Evolutionary conservation across 2,329 filamentous ascomycete genomes (phyloP).

Genomic region (Davidsoniella virescens): DNA sequence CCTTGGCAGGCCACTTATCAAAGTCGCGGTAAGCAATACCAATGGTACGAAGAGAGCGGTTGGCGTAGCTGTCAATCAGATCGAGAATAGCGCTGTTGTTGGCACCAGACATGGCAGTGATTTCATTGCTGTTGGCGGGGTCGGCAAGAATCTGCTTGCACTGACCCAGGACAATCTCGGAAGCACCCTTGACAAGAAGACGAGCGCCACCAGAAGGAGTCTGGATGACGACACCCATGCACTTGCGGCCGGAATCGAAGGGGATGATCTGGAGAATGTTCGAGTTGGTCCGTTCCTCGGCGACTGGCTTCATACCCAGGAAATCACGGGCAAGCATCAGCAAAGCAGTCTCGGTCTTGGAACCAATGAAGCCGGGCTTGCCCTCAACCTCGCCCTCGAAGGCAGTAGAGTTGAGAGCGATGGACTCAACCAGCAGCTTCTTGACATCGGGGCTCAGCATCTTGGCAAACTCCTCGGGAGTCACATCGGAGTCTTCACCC

Average conservation of each 20-base stretch:
- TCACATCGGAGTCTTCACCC: constrained; percentile 23
- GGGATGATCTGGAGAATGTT: constrained; percentile 51
- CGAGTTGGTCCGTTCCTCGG: constrained; percentile 44
- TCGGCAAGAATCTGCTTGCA: constrained; percentile 36
- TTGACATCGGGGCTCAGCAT: constrained; percentile 31
- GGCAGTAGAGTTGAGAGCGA: constrained; percentile 53
- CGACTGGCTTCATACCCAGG: constrained; percentile 49
- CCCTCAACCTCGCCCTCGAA: constrained; percentile 62
- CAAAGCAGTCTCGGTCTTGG: constrained; percentile 62
- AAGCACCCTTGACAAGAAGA: constrained; percentile 47
- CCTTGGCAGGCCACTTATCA: constrained; percentile 62
- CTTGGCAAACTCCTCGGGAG: constrained; percentile 29
- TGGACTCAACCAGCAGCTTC: constrained; percentile 41
- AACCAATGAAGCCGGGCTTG: constrained; percentile 50
- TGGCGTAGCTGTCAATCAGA: constrained; percentile 64
- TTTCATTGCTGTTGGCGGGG: constrained; percentile 28
- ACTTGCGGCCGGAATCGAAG: constrained; percentile 62
- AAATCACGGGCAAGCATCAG: constrained; percentile 52
- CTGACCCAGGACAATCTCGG: constrained; percentile 44
- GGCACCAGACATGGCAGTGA: constrained; percentile 31
- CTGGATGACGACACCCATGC: constrained; percentile 45
- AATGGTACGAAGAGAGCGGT: constrained; percentile 68
- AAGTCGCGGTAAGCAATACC: constrained; percentile 74
- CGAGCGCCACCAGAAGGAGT: constrained; percentile 35
- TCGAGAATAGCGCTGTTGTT: constrained; percentile 42